Conservation (phyloP, 169 alveolate species). For the Plasmodium yoelii region DNA sequence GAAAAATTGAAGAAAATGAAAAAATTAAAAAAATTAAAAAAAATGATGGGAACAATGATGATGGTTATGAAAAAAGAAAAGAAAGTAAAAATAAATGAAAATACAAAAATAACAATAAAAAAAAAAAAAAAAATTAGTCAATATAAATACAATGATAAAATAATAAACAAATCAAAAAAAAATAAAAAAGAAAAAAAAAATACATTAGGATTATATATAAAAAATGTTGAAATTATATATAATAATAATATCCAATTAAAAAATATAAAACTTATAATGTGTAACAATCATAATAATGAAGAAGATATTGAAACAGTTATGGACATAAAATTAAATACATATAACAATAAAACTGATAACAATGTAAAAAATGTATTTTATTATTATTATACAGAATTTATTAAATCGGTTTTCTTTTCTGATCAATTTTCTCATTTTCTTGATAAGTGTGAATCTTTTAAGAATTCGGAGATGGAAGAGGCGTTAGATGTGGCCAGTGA, state of each 20-base stretch:
- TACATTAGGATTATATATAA: conserved; percentile 13
- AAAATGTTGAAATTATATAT: background rate
- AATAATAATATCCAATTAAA: conserved; percentile 14
- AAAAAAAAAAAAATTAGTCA: background rate
- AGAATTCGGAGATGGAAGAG: background rate
- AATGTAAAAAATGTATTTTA: conserved; percentile 25
- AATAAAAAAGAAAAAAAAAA: background rate
- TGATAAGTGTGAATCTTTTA: background rate
- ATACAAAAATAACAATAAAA: background rate
- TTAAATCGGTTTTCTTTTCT: conserved; percentile 32
- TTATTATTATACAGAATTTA: conserved; percentile 35
- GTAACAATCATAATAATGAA: conserved; percentile 26
- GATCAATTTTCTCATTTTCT: conserved; percentile 4
- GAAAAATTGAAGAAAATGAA: background rate
- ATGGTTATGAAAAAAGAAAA: background rate
- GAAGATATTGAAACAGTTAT: conserved; percentile 21
- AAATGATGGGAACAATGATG: background rate
- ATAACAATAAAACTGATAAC: conserved; percentile 6
- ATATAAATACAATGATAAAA: too few relatives aligned
- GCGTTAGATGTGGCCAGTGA: background rate
- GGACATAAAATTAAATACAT: conserved; percentile 24
- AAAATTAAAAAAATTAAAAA: background rate
- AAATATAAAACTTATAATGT: conserved; percentile 14
- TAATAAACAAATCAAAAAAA: background rate
- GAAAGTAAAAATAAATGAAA: background rate